These are phyloP conservation scores for Massarina eburnea DNA, from an alignment of 2,329 filamentous ascomycete species.

Conservation along the genomic window DNA sequence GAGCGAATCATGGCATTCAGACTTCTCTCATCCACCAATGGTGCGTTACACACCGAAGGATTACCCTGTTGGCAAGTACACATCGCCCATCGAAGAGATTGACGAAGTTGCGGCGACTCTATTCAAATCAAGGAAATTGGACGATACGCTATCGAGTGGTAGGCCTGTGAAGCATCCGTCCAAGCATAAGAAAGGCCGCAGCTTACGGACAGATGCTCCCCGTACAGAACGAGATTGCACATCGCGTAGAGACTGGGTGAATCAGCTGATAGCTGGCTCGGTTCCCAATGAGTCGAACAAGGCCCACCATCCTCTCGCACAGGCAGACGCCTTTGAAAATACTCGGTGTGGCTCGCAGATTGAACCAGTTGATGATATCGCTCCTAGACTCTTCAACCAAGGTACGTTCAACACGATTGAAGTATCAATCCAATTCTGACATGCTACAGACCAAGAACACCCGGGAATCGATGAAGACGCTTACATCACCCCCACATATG, in stretches of 20 bases:
- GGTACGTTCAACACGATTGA: not conserved
- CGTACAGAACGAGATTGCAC: not conserved
- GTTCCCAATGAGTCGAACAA: not conserved
- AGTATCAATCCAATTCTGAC: not conserved
- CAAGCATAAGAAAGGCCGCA: conserved; percentile 9
- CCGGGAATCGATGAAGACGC: not conserved
- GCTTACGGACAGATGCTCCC: conserved; percentile 5
- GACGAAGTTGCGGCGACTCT: conserved; percentile 15
- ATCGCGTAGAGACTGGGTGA: conserved; percentile 5
- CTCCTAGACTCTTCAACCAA: not conserved
- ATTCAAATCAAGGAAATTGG: conserved; percentile 4
- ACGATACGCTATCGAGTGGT: conserved; percentile 7
- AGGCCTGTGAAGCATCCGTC: conserved; percentile 8
- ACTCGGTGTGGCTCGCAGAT: not conserved
- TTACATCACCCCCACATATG: not conserved
- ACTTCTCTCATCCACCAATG: conserved; percentile 14
- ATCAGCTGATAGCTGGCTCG: not conserved
- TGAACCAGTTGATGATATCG: not conserved
- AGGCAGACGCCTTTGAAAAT: not conserved
- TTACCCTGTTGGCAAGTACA: conserved; percentile 16
- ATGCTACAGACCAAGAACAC: not conserved
- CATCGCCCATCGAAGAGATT: conserved; percentile 16
- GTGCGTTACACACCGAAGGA: conserved; percentile 19
- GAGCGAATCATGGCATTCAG: conserved; percentile 26
- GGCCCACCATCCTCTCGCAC: not conserved